Conservation (phyloP, 169 alveolate genomes). For the Amoebophrya sp. region DNA sequence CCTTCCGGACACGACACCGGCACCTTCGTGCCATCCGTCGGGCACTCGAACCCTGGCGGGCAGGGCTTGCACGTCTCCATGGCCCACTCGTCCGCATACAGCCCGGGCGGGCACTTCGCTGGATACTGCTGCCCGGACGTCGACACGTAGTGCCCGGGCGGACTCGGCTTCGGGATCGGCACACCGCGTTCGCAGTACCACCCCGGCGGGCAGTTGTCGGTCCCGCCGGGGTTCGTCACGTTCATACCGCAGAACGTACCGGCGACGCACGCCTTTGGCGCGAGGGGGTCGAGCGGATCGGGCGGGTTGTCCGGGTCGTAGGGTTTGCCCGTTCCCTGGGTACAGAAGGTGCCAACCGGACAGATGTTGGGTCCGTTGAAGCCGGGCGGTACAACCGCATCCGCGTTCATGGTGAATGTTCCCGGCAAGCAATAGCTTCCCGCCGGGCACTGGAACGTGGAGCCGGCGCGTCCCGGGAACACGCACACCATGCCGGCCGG, state of each 20-base stretch:
- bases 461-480: slow-evolving; percentile 1
- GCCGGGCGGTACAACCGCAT: background rate
- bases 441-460: slow-evolving; percentile 12
- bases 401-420: slow-evolving; percentile 1
- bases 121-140: background rate
- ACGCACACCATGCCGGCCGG: slow-evolving; percentile 19
- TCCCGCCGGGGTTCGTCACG: background rate
- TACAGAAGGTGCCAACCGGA: slow-evolving; percentile 5
- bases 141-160: background rate
- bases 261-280: slow-evolving; percentile 16
- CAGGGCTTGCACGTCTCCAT: slow-evolving; percentile 3
- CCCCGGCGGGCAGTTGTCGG: background rate
- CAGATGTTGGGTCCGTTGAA: background rate
- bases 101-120: slow-evolving; percentile 9
- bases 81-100: slow-evolving; percentile 2
- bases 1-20: slow-evolving; percentile 9
- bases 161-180: background rate
- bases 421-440: slow-evolving; percentile 20
- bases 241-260: background rate
- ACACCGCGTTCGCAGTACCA: slow-evolving; percentile 1
- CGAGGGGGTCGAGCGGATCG: slow-evolving; percentile 14
- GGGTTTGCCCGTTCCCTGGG: background rate
- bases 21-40: background rate
- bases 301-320: background rate
- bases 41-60: slow-evolving; percentile 15